A percentile compares a stretch with the other conserved stretches of the same genome.
These are phyloP conservation scores for Straminergon stramineum DNA, from an alignment of 225 moss, liverwort and hornwort species.

Conservation along the genomic window DNA sequence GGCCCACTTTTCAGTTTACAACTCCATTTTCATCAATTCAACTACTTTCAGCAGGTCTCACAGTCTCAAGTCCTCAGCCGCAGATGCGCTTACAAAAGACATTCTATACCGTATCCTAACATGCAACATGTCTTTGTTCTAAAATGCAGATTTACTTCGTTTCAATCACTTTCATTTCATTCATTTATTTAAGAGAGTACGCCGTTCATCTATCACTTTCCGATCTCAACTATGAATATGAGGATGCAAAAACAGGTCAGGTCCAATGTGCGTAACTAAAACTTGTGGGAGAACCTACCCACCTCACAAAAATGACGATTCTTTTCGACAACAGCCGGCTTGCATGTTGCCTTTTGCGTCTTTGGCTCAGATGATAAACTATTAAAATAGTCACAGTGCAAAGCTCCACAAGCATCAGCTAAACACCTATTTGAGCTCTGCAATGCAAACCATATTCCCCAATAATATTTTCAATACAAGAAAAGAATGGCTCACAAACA, in stretches of 20 bases:
- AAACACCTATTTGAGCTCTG: constrained; percentile 70
- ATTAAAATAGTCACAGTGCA: constrained; percentile 80
- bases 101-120: background rate
- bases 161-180: background rate
- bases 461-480: background rate
- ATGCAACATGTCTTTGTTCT: background rate
- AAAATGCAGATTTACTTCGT: background rate
- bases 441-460: constrained; percentile 5
- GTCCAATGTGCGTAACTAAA: background rate
- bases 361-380: constrained; percentile 32
- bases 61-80: background rate
- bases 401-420: constrained; percentile 88
- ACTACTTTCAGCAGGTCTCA: background rate
- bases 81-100: background rate
- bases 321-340: constrained; percentile 58
- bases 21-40: background rate
- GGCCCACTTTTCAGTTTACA: background rate
- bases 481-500: background rate
- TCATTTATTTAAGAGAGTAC: background rate
- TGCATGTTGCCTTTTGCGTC: constrained; percentile 47
- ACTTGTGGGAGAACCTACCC: background rate
- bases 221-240: background rate
- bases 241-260: background rate
- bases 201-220: background rate
- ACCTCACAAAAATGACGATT: constrained; percentile 93